These are phyloP conservation scores for Alternaria gaisen DNA, from an alignment of 2,329 filamentous ascomycete genomes.

Conservation along the genomic window DNA sequence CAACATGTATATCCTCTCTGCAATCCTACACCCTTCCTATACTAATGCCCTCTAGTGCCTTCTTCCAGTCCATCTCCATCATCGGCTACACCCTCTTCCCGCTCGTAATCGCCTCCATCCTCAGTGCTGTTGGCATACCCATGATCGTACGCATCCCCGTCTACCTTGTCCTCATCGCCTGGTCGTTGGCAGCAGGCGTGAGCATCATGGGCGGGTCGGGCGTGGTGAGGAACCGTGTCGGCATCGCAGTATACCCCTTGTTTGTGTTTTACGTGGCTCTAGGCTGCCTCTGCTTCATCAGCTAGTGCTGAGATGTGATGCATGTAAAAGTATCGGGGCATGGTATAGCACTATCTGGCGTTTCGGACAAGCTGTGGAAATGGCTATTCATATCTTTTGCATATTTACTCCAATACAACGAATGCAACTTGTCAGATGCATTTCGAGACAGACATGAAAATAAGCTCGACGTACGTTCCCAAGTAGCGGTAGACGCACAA, in stretches of 20 bases:
- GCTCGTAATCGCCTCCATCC: slow-evolving; percentile 87
- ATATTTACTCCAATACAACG: slow-evolving; percentile 3
- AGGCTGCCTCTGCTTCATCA: slow-evolving; percentile 97
- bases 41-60: slow-evolving; percentile 72
- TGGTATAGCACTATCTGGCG: slow-evolving; percentile 13
- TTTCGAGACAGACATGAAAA: not conserved
- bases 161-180: slow-evolving; percentile 85
- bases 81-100: slow-evolving; percentile 99
- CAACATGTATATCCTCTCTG: slow-evolving; percentile 78
- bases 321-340: slow-evolving; percentile 15
- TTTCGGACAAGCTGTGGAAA: slow-evolving; percentile 9
- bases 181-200: slow-evolving; percentile 94
- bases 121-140: slow-evolving; percentile 83
- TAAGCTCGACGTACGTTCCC: slow-evolving; percentile 15
- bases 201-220: slow-evolving; percentile 96
- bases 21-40: not conserved
- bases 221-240: slow-evolving; percentile 92
- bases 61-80: slow-evolving; percentile 96
- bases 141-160: slow-evolving; percentile 87
- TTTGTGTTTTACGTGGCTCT: slow-evolving; percentile 95
- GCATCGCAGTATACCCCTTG: slow-evolving; percentile 91
- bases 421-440: not conserved
- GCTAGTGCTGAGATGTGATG: slow-evolving; percentile 60
- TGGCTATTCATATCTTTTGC: not conserved
- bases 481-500: slow-evolving; percentile 10